Conservation (phyloP, 2,329 filamentous ascomycete species). For the Fusarium sp. region DNA sequence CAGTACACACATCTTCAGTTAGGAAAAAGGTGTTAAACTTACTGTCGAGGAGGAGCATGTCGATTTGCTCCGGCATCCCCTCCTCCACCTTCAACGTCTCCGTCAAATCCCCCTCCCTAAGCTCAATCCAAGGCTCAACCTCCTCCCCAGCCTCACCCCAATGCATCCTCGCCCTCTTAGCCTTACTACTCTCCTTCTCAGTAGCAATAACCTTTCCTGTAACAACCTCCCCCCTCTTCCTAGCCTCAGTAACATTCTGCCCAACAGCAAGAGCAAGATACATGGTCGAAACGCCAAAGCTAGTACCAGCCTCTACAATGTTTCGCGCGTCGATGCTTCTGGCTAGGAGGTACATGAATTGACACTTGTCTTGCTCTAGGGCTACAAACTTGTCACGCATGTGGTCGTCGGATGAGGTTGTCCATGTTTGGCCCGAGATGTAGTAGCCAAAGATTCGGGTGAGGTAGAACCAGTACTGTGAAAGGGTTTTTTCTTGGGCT, state of each 20-base stretch:
- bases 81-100: conserved; percentile 61
- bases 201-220: conserved; percentile 65
- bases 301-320: conserved; percentile 73
- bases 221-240: conserved; percentile 31
- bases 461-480: conserved; percentile 45
- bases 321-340: conserved; percentile 61
- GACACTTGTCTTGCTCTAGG: conserved; percentile 69
- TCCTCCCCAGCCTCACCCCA: conserved; percentile 65
- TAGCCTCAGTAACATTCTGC: conserved; percentile 54
- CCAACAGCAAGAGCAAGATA: conserved; percentile 71
- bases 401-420: conserved; percentile 48
- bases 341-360: conserved; percentile 67
- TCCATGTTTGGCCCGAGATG: conserved; percentile 41
- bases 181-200: conserved; percentile 69
- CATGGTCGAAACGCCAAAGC: conserved; percentile 72
- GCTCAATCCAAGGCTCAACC: conserved; percentile 65
- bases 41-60: conserved; percentile 74
- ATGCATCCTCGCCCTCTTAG: conserved; percentile 61
- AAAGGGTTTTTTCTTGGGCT: conserved; percentile 42
- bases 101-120: conserved; percentile 68
- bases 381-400: conserved; percentile 71
- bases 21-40: conserved; percentile 45
- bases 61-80: conserved; percentile 59
- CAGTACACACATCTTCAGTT: neutral
- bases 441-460: conserved; percentile 38